Evolutionary conservation across 352 stramenopile species (phyloP).

Genomic region (Phytophthora tentaculata): DNA sequence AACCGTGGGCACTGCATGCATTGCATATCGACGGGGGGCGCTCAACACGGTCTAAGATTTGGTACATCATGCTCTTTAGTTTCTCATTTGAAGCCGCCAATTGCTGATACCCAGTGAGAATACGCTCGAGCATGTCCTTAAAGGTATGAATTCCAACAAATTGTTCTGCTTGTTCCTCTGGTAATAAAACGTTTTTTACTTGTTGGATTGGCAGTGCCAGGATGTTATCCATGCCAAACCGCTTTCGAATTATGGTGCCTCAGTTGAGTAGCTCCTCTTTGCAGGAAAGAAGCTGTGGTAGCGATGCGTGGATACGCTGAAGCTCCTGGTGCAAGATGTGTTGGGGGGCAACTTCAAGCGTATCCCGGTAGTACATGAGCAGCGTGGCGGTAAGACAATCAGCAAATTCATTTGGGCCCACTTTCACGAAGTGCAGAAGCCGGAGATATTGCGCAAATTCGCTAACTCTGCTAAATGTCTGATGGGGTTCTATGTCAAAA

Average conservation of each 20-base stretch:
- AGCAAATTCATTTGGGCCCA: slow-evolving; percentile 2
- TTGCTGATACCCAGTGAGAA: slow-evolving; percentile 2
- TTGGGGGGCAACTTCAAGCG: not conserved
- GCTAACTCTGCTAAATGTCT: not conserved
- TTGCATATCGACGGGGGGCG: no score
- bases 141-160: slow-evolving; percentile 14
- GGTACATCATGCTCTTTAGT: not conserved
- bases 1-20: no score
- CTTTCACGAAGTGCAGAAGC: not conserved
- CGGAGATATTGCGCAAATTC: slow-evolving; percentile 1
- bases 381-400: slow-evolving; percentile 15
- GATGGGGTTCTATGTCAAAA: slow-evolving; percentile 8
- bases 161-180: slow-evolving; percentile 13
- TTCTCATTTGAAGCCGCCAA: slow-evolving; percentile 3
- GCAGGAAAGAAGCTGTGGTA: not conserved
- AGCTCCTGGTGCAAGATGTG: not conserved
- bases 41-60: slow-evolving; percentile 1
- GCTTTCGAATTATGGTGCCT: slow-evolving; percentile 7
- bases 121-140: not conserved
- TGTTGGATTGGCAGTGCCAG: slow-evolving; percentile 8
- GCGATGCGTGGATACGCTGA: not conserved
- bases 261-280: slow-evolving; percentile 4
- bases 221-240: slow-evolving; percentile 12
- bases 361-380: slow-evolving; percentile 15
- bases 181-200: not conserved